phyloP scores from a whole-genome alignment of 169 alveolate genomes.

The Babesia bigemina region DNA sequence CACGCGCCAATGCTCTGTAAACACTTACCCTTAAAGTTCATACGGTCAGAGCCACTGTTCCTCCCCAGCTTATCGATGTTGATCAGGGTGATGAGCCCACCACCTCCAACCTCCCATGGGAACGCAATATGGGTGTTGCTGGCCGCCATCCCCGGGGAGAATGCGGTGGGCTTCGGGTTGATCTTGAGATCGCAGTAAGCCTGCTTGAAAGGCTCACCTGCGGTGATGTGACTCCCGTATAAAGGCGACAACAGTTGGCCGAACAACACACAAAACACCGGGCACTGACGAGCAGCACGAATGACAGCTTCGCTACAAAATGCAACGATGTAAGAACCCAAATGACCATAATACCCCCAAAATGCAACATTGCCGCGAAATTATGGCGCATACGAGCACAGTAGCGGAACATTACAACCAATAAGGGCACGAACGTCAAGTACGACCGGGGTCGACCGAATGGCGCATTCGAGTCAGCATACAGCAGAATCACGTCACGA shows the following conservation, averaged over 20 bases:
- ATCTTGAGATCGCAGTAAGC: slow-evolving; percentile 57
- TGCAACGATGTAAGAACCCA: neutral
- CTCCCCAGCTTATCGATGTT: slow-evolving; percentile 66
- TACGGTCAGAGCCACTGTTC: slow-evolving; percentile 61
- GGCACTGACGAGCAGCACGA: too few relatives aligned
- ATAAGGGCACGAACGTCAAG: too few relatives aligned
- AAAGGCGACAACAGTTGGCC: too few relatives aligned
- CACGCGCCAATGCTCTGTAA: neutral
- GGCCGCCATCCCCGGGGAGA: slow-evolving; percentile 64
- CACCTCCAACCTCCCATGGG: slow-evolving; percentile 82
- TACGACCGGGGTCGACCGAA: too few relatives aligned
- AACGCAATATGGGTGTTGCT: slow-evolving; percentile 63
- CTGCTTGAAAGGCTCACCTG: slow-evolving; percentile 70
- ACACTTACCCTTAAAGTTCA: slow-evolving; percentile 66
- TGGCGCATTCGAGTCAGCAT: too few relatives aligned
- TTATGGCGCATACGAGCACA: too few relatives aligned
- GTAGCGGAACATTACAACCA: too few relatives aligned
- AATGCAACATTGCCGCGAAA: too few relatives aligned
- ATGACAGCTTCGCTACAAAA: too few relatives aligned
- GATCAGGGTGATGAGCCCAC: slow-evolving; percentile 73
- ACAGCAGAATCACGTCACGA: neutral
- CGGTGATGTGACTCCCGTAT: neutral
- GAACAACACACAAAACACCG: too few relatives aligned
- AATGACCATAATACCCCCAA: neutral
- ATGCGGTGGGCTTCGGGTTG: slow-evolving; percentile 57